A percentile compares a stretch with the other conserved stretches of the same genome.
These are phyloP conservation scores for Nannochloris sp. DNA, from an alignment of 139 green algal species.

Conservation along the genomic window DNA sequence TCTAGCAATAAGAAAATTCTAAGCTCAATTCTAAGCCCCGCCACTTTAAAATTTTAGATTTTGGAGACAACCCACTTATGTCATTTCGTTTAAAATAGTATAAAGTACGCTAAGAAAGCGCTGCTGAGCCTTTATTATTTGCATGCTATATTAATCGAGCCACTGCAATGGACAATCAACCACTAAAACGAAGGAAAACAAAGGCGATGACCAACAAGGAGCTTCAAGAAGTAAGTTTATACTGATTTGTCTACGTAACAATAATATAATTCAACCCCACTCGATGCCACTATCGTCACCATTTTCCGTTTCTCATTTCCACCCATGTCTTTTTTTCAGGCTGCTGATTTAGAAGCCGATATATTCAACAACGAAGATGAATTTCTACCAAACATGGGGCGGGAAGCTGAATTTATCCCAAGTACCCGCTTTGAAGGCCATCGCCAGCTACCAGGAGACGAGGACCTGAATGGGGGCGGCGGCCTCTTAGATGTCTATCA, in stretches of 20 bases:
- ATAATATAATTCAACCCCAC: neutral
- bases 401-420: neutral
- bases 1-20: too few relatives aligned
- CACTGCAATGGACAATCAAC: too few relatives aligned
- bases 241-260: neutral
- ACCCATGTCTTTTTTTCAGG: too few relatives aligned
- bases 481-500: neutral
- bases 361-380: constrained; percentile 36
- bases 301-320: neutral
- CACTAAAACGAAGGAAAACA: neutral
- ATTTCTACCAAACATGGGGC: neutral
- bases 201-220: neutral
- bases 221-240: neutral
- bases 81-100: too few relatives aligned
- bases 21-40: too few relatives aligned
- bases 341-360: constrained; percentile 35
- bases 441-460: too few relatives aligned
- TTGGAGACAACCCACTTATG: too few relatives aligned
- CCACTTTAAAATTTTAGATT: too few relatives aligned
- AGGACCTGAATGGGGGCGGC: too few relatives aligned
- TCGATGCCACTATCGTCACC: neutral
- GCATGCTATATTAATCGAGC: too few relatives aligned
- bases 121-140: too few relatives aligned
- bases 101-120: too few relatives aligned
- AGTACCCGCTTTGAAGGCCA: neutral